Conservation (phyloP, 2,329 filamentous ascomycete species). For the Xylariales sp. region DNA sequence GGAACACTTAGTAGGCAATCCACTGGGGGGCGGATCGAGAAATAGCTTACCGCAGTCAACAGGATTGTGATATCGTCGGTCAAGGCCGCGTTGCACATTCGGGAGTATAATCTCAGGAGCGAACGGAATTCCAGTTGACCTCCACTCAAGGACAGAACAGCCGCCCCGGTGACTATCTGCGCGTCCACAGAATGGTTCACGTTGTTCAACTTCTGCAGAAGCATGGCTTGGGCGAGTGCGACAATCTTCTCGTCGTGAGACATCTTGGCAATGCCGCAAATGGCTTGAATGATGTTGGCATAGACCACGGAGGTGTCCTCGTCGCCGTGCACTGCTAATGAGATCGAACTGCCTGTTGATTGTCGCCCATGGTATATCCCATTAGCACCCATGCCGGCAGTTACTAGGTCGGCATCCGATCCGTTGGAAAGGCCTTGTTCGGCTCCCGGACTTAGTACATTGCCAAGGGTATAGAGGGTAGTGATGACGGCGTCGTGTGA, state of each 20-base stretch:
- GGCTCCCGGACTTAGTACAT: conserved; percentile 75
- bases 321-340: conserved; percentile 67
- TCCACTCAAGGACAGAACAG: conserved; percentile 70
- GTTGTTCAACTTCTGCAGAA: conserved; percentile 91
- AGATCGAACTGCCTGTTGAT: conserved; percentile 72
- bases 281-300: conserved; percentile 87
- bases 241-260: conserved; percentile 89
- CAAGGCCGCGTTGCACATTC: conserved; percentile 68
- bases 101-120: conserved; percentile 77
- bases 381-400: conserved; percentile 32
- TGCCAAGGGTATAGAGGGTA: conserved; percentile 93
- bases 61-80: conserved; percentile 63
- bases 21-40: not conserved
- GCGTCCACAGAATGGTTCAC: conserved; percentile 76
- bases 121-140: conserved; percentile 79
- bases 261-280: conserved; percentile 80
- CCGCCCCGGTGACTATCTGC: conserved; percentile 78
- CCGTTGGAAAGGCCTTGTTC: conserved; percentile 52
- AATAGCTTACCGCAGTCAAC: conserved; percentile 61
- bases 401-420: conserved; percentile 36
- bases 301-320: conserved; percentile 76
- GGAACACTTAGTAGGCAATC: conserved; percentile 10
- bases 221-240: conserved; percentile 87
- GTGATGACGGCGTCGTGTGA: conserved; percentile 93
- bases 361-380: conserved; percentile 50